phyloP scores from a whole-genome alignment of 176 grass and related monocot genomes.

The Eleusine indica region DNA sequence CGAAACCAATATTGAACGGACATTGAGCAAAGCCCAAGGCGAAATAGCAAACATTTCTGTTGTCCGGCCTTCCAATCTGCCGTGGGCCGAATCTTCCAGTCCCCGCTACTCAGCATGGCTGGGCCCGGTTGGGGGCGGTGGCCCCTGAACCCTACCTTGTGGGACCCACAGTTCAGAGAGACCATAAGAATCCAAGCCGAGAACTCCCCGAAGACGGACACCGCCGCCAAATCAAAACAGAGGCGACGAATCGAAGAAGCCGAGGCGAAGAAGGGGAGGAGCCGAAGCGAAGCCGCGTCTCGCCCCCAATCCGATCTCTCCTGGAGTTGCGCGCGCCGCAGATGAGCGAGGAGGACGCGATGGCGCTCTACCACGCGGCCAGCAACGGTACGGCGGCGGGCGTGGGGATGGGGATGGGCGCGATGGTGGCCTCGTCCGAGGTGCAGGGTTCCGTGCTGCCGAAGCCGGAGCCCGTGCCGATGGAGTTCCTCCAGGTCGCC shows the following conservation, averaged over 20 bases:
- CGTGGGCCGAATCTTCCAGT: conserved; percentile 28
- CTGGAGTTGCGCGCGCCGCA: conserved; percentile 43
- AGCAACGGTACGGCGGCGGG: conserved; percentile 4
- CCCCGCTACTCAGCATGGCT: neutral
- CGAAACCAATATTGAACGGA: no score
- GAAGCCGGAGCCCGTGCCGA: conserved; percentile 63
- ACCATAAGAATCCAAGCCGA: neutral
- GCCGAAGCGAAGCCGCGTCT: neutral
- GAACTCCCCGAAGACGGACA: neutral
- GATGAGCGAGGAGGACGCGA: conserved; percentile 35
- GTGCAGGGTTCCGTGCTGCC: conserved; percentile 49
- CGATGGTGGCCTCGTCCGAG: conserved; percentile 28
- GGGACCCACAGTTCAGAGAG: conserved; percentile 35
- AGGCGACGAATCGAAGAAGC: neutral
- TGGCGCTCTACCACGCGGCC: conserved; percentile 4
- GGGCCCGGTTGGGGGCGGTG: conserved; percentile 6
- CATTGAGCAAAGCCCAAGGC: no score
- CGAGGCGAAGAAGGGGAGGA: neutral
- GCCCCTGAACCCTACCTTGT: conserved; percentile 28
- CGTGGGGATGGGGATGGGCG: neutral
- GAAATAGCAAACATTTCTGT: no score
- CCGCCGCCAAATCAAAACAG: conserved; percentile 34
- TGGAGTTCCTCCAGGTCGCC: conserved; percentile 54
- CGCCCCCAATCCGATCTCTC: conserved; percentile 31
- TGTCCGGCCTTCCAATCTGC: no score